Conservation (phyloP, 1,284 basidiomycete species). For the Sanguinoderma infundibulare region DNA sequence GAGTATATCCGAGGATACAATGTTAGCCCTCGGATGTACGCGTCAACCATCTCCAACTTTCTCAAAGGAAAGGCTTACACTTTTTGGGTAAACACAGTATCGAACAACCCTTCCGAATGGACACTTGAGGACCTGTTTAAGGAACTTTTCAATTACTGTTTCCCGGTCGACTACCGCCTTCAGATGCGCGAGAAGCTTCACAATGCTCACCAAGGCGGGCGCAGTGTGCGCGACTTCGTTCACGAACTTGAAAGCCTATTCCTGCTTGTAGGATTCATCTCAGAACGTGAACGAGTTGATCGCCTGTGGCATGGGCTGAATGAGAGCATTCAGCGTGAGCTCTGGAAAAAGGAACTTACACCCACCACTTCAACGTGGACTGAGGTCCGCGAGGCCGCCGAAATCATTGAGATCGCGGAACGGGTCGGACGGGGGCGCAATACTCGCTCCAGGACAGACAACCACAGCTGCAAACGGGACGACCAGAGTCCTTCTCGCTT, state of each 20-base stretch:
- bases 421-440: neutral
- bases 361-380: constrained; percentile 25
- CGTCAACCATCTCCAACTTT: constrained; percentile 13
- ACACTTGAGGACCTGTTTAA: constrained; percentile 34
- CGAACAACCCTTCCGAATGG: constrained; percentile 29
- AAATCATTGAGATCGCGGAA: constrained; percentile 21
- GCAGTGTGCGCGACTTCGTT: constrained; percentile 31
- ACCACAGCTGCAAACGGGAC: neutral
- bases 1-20: constrained; percentile 14
- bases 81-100: constrained; percentile 43
- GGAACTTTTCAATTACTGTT: constrained; percentile 48
- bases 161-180: constrained; percentile 42
- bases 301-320: constrained; percentile 41
- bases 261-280: constrained; percentile 35
- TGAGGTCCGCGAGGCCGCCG: constrained; percentile 16
- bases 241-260: constrained; percentile 39
- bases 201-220: constrained; percentile 17
- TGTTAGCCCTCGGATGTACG: neutral
- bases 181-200: constrained; percentile 24
- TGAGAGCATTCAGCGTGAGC: constrained; percentile 30
- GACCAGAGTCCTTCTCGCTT: neutral
- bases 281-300: constrained; percentile 35
- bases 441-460: neutral
- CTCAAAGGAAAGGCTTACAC: constrained; percentile 42
- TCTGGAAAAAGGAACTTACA: constrained; percentile 35